Percentiles rank a stretch among this genome's conserved stretches.
Evolutionary conservation across 768 basidiomycete species (phyloP).

Genomic region (Termitomyces sp.): DNA sequence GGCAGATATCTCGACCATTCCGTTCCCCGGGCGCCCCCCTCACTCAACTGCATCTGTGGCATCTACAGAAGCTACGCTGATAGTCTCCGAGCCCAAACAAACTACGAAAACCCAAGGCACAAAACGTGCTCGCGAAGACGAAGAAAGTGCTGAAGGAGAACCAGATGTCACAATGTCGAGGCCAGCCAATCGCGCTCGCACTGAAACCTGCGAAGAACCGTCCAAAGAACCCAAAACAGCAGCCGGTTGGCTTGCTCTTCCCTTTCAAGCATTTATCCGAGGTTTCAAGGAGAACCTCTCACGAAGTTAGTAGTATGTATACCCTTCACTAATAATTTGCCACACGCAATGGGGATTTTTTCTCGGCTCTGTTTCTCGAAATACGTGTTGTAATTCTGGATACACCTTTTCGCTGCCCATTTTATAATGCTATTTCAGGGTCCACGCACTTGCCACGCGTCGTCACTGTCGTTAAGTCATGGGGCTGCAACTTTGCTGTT

Average conservation of each 20-base stretch:
- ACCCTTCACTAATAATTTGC: not conserved
- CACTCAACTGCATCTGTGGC: conserved; percentile 26
- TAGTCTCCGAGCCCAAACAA: conserved; percentile 20
- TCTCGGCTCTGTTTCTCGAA: not conserved
- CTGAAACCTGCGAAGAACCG: conserved; percentile 37
- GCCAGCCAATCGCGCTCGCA: conserved; percentile 48
- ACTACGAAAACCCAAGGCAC: conserved; percentile 23
- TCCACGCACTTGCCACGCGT: conserved; percentile 4
- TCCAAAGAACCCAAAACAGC: conserved; percentile 39
- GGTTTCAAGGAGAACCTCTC: conserved; percentile 61
- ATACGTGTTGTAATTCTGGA: conserved; percentile 6
- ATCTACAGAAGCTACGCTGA: conserved; percentile 30
- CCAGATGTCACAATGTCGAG: conserved; percentile 31
- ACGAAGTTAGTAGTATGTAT: conserved; percentile 10
- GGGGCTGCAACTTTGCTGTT: not conserved
- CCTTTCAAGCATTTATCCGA: conserved; percentile 58
- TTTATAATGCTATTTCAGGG: conserved; percentile 6
- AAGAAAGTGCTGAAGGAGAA: conserved; percentile 17
- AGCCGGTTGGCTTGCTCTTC: conserved; percentile 56
- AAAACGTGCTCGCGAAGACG: conserved; percentile 48
- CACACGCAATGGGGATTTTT: not conserved
- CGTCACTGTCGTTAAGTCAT: not conserved
- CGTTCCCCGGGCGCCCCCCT: conserved; percentile 15
- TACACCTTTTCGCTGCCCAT: conserved; percentile 4
- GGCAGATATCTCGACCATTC: conserved; percentile 8